These are phyloP conservation scores for Epichloe sibirici DNA, from an alignment of 2,329 filamentous ascomycete species.

Conservation along the genomic window DNA sequence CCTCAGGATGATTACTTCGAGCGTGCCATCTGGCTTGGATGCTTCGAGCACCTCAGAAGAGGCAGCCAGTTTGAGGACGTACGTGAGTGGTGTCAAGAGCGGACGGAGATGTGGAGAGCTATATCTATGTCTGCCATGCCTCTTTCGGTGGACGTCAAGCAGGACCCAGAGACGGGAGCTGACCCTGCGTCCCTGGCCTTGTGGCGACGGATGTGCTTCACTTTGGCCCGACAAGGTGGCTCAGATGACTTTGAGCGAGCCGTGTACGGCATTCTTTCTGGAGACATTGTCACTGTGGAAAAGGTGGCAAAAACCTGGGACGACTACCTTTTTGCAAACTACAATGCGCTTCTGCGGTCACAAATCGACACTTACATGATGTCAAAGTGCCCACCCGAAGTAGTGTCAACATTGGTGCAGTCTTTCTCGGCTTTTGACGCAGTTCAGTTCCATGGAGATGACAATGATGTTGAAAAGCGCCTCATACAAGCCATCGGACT, in stretches of 20 bases:
- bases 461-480: slow-evolving; percentile 37
- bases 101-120: slow-evolving; percentile 81
- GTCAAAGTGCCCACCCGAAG: slow-evolving; percentile 38
- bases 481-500: slow-evolving; percentile 50
- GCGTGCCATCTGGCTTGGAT: slow-evolving; percentile 82
- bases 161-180: slow-evolving; percentile 17
- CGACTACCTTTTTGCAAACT: slow-evolving; percentile 75
- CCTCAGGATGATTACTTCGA: slow-evolving; percentile 81
- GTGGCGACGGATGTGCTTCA: slow-evolving; percentile 69
- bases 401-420: slow-evolving; percentile 41
- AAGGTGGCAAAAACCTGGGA: slow-evolving; percentile 71
- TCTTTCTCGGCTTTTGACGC: slow-evolving; percentile 54
- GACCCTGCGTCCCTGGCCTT: slow-evolving; percentile 40
- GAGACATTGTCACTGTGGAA: slow-evolving; percentile 67
- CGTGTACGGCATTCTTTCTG: slow-evolving; percentile 81
- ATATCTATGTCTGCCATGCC: slow-evolving; percentile 66
- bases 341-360: slow-evolving; percentile 71
- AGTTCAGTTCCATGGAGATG: slow-evolving; percentile 47
- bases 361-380: slow-evolving; percentile 66
- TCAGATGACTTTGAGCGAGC: slow-evolving; percentile 72
- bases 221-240: slow-evolving; percentile 54
- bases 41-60: slow-evolving; percentile 81
- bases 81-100: slow-evolving; percentile 73
- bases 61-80: slow-evolving; percentile 66
- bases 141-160: slow-evolving; percentile 37